These are phyloP conservation scores for Curvularia eragrostidis DNA, from an alignment of 2,329 filamentous ascomycete species.

Conservation along the genomic window DNA sequence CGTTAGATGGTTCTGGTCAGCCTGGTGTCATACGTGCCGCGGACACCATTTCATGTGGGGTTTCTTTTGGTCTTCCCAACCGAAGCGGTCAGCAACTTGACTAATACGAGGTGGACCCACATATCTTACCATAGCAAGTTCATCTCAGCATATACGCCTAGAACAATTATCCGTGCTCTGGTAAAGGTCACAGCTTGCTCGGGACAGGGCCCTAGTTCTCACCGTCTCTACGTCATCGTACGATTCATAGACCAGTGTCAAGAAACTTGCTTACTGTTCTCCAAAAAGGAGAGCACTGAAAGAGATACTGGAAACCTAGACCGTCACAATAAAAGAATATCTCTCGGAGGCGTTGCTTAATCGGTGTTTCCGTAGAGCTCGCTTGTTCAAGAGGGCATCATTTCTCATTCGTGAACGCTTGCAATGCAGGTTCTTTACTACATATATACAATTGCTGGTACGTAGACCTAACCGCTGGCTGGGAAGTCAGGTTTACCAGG, in stretches of 20 bases:
- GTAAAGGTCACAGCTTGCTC: neutral
- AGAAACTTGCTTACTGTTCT: too few relatives aligned
- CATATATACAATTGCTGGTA: neutral
- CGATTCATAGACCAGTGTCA: too few relatives aligned
- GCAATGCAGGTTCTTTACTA: neutral
- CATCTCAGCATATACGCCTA: neutral
- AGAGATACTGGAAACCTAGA: too few relatives aligned
- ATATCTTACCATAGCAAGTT: neutral
- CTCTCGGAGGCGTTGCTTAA: too few relatives aligned
- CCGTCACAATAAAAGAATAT: too few relatives aligned
- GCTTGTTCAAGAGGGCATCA: neutral
- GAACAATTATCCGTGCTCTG: neutral
- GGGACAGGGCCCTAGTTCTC: neutral
- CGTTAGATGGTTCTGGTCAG: neutral
- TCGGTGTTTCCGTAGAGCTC: neutral
- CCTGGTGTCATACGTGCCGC: neutral
- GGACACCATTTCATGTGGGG: neutral
- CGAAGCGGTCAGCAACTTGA: neutral
- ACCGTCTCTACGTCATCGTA: too few relatives aligned
- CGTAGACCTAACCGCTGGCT: neutral
- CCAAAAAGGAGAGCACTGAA: too few relatives aligned
- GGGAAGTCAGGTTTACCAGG: neutral
- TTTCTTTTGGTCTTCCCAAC: neutral
- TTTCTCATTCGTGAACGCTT: neutral
- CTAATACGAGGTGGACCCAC: neutral